These are phyloP conservation scores for Nyssa sinensis DNA, from an alignment of 148 eudicot genomes.

Conservation along the genomic window DNA sequence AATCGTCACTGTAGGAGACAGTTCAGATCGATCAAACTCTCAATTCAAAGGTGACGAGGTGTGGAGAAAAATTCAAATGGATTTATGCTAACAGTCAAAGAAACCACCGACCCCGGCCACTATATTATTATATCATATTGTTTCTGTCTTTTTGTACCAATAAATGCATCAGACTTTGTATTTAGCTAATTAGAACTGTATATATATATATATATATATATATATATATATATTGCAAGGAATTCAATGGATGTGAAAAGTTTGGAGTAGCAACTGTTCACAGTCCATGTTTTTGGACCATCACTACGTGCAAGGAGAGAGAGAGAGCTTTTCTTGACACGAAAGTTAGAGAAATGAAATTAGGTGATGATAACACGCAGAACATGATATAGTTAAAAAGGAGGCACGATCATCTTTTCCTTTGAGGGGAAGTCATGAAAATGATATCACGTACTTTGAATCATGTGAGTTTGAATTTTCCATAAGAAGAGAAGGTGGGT, in stretches of 20 bases:
- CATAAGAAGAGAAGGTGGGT: neutral
- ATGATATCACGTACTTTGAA: neutral
- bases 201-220: neutral
- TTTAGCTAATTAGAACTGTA: no score
- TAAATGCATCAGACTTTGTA: no score
- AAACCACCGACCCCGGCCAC: neutral
- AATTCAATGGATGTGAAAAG: constrained; percentile 1
- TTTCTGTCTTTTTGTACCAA: neutral
- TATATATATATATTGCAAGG: neutral
- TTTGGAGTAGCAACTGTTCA: neutral
- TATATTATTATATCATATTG: no score
- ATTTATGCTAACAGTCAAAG: neutral
- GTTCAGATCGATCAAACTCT: no score
- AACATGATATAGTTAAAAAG: no score
- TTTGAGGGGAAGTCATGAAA: neutral
- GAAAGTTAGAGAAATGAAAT: no score
- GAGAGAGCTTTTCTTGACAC: no score
- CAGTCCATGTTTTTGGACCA: neutral
- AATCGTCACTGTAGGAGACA: no score
- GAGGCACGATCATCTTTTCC: no score
- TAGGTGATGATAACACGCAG: no score
- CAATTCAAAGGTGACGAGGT: no score
- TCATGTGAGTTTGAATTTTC: neutral
- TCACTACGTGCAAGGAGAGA: no score
- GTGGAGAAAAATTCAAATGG: neutral